Conservation (phyloP, 345 rosid genomes). For the Stellera chamaejasme region DNA sequence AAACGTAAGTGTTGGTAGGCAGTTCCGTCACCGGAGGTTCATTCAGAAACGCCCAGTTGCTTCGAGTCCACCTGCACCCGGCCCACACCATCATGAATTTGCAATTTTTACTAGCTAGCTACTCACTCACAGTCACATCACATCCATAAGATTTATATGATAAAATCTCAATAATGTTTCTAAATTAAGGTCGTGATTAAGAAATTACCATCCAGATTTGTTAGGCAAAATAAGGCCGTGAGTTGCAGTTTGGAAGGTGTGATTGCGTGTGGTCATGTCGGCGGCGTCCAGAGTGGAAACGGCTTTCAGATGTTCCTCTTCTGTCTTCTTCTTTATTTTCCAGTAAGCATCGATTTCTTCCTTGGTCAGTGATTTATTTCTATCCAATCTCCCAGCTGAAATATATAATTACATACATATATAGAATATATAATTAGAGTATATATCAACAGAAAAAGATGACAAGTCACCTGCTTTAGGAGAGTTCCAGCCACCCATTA, state of each 20-base stretch:
- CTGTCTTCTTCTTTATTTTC: constrained; percentile 52
- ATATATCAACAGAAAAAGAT: background rate
- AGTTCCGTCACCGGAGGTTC: constrained; percentile 60
- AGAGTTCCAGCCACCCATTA: constrained; percentile 97
- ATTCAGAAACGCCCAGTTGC: constrained; percentile 78
- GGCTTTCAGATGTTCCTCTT: constrained; percentile 46
- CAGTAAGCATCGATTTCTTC: constrained; percentile 74
- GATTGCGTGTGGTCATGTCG: background rate
- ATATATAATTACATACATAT: background rate
- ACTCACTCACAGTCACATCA: too few relatives aligned
- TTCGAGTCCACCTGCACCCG: constrained; percentile 64
- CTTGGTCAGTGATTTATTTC: constrained; percentile 63
- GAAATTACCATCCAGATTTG: constrained; percentile 46
- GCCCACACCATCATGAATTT: background rate
- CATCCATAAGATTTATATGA: too few relatives aligned
- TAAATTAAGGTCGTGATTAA: background rate
- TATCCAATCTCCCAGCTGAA: constrained; percentile 37
- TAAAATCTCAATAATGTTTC: too few relatives aligned
- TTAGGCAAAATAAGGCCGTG: background rate
- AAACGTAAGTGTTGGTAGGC: constrained; percentile 31
- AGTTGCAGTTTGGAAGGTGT: too few relatives aligned
- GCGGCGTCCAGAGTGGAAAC: constrained; percentile 13
- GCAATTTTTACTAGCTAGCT: too few relatives aligned
- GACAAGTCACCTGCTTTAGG: constrained; percentile 36
- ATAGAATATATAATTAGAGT: background rate